These are phyloP conservation scores for Herpotrichia juniperi DNA, from an alignment of 2,329 filamentous ascomycete species.

Conservation along the genomic window DNA sequence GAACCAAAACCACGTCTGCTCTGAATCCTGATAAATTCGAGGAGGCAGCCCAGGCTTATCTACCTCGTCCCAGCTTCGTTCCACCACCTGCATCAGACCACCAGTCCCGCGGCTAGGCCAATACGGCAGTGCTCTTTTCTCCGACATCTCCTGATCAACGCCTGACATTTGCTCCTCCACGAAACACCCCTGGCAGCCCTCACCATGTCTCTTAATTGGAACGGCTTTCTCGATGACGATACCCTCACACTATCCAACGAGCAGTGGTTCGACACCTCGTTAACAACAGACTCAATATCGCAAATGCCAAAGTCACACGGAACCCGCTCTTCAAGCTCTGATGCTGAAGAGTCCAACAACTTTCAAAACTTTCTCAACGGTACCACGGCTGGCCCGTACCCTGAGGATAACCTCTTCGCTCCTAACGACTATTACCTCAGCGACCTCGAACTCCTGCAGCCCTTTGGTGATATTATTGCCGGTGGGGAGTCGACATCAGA, in stretches of 20 bases:
- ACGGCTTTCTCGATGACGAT: conserved; percentile 45
- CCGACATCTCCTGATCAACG: conserved; percentile 46
- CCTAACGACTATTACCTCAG: conserved; percentile 48
- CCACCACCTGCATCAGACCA: conserved; percentile 17
- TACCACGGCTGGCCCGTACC: conserved; percentile 40
- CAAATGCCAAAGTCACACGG: conserved; percentile 45
- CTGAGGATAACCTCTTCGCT: conserved; percentile 44
- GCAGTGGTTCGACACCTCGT: conserved; percentile 45
- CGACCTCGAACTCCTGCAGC: conserved; percentile 46
- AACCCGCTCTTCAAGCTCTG: conserved; percentile 37
- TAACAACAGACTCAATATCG: conserved; percentile 31
- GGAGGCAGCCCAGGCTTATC: background rate
- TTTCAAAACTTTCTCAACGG: conserved; percentile 38
- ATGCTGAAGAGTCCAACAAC: conserved; percentile 36
- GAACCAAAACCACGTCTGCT: background rate
- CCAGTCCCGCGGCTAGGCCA: conserved; percentile 29
- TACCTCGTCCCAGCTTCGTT: background rate
- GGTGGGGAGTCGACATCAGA: conserved; percentile 43
- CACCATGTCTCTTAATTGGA: conserved; percentile 49
- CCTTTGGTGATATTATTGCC: conserved; percentile 38
- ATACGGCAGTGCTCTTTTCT: conserved; percentile 17
- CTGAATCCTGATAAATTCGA: background rate
- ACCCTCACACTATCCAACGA: conserved; percentile 44
- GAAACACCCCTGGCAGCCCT: conserved; percentile 27
- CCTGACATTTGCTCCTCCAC: conserved; percentile 39